Evolutionary conservation across 1,139 yeast species (phyloP).

Genomic region (Blastobotrys serpentis): DNA sequence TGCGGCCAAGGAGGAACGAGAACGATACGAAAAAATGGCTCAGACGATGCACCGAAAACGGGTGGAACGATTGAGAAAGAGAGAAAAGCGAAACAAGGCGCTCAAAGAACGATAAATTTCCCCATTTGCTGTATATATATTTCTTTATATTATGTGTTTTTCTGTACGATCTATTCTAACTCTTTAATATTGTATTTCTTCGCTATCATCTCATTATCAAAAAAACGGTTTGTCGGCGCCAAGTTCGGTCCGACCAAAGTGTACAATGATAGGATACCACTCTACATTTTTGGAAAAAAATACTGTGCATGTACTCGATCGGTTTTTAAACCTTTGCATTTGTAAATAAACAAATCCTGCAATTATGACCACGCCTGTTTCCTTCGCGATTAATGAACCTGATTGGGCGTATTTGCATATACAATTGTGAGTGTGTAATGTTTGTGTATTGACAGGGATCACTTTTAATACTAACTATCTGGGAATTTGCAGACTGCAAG

Average conservation of each 20-base stretch:
- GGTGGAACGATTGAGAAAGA: constrained; percentile 41
- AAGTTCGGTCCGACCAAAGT: no score
- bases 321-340: no score
- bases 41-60: constrained; percentile 44
- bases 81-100: constrained; percentile 46
- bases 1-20: constrained; percentile 43
- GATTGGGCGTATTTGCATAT: constrained; percentile 43
- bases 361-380: constrained; percentile 8
- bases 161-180: background rate
- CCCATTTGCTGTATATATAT: background rate
- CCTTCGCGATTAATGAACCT: constrained; percentile 23
- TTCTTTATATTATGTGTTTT: background rate
- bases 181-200: background rate
- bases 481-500: constrained; percentile 2
- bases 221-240: no score
- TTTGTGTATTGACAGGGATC: background rate
- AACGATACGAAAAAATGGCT: constrained; percentile 42
- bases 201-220: no score
- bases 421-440: constrained; percentile 35
- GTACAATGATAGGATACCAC: no score
- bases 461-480: background rate
- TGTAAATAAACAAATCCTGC: background rate
- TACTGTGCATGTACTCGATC: background rate
- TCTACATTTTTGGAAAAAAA: no score
- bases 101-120: constrained; percentile 42